Percentiles rank a stretch among this genome's conserved stretches.
These are phyloP conservation scores for Medicago ruthenica DNA, from an alignment of 306 rosid genomes.

Conservation along the genomic window DNA sequence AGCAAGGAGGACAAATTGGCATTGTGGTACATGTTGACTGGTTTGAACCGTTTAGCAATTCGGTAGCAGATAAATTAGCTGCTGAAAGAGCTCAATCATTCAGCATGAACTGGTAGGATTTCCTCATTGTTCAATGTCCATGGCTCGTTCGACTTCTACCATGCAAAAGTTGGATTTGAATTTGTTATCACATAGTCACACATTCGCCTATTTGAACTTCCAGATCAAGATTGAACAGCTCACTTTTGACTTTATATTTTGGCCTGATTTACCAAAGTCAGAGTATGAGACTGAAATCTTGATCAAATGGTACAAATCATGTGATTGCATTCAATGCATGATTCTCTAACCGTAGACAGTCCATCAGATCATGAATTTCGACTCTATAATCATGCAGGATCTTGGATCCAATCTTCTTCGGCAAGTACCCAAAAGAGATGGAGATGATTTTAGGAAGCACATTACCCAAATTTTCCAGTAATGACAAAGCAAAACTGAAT, in stretches of 20 bases:
- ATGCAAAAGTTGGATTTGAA: background rate
- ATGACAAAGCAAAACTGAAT: conserved; percentile 51
- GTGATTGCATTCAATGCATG: background rate
- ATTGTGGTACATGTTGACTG: conserved; percentile 49
- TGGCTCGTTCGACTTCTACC: background rate
- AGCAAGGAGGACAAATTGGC: conserved; percentile 75
- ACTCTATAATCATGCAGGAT: conserved; percentile 51
- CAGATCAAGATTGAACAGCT: background rate
- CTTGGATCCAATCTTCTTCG: conserved; percentile 65
- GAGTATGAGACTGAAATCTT: background rate
- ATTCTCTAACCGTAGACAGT: background rate
- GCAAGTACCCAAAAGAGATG: conserved; percentile 75
- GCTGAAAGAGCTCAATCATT: conserved; percentile 72
- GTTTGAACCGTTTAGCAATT: conserved; percentile 65
- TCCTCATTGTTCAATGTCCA: background rate
- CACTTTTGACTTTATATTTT: background rate
- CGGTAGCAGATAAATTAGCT: conserved; percentile 60
- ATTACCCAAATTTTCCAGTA: conserved; percentile 59
- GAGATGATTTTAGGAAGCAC: conserved; percentile 50
- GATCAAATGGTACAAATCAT: background rate
- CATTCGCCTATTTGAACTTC: background rate
- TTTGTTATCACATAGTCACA: background rate
- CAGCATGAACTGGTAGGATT: conserved; percentile 54
- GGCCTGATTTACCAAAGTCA: background rate
- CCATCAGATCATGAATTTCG: background rate